These are phyloP conservation scores for Wickerhamomyces sp. DNA, from an alignment of 1,139 yeast species.

Conservation along the genomic window DNA sequence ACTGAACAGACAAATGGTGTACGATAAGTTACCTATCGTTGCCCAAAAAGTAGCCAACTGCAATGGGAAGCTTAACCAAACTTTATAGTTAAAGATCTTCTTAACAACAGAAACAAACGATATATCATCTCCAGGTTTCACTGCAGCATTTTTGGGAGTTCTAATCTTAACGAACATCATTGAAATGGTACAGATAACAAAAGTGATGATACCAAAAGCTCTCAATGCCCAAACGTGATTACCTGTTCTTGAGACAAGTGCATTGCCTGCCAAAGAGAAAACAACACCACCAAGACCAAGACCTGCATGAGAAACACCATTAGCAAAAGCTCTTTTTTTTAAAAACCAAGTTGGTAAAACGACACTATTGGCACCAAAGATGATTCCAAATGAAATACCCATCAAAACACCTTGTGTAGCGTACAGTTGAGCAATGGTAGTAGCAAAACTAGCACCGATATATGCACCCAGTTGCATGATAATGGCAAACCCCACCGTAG, in stretches of 20 bases:
- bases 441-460: slow-evolving; percentile 49
- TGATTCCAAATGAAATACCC: slow-evolving; percentile 47
- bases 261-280: slow-evolving; percentile 44
- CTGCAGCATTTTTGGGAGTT: slow-evolving; percentile 29
- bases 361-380: slow-evolving; percentile 48
- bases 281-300: slow-evolving; percentile 64
- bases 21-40: slow-evolving; percentile 32
- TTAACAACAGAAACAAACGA: slow-evolving; percentile 23
- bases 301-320: slow-evolving; percentile 58
- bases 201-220: slow-evolving; percentile 43
- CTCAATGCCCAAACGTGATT: slow-evolving; percentile 57
- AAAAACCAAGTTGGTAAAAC: slow-evolving; percentile 62
- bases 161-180: slow-evolving; percentile 22
- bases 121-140: slow-evolving; percentile 31
- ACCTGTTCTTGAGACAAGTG: slow-evolving; percentile 40
- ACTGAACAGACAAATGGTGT: slow-evolving; percentile 45
- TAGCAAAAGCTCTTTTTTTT: slow-evolving; percentile 50
- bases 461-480: slow-evolving; percentile 44
- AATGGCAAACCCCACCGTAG: slow-evolving; percentile 38
- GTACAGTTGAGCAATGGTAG: slow-evolving; percentile 46
- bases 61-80: slow-evolving; percentile 27
- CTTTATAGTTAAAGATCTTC: slow-evolving; percentile 21
- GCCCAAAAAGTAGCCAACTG: slow-evolving; percentile 38
- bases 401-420: slow-evolving; percentile 50
- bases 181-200: slow-evolving; percentile 35